phyloP scores from a whole-genome alignment of 768 basidiomycete species.

The Russula dissimulans region DNA sequence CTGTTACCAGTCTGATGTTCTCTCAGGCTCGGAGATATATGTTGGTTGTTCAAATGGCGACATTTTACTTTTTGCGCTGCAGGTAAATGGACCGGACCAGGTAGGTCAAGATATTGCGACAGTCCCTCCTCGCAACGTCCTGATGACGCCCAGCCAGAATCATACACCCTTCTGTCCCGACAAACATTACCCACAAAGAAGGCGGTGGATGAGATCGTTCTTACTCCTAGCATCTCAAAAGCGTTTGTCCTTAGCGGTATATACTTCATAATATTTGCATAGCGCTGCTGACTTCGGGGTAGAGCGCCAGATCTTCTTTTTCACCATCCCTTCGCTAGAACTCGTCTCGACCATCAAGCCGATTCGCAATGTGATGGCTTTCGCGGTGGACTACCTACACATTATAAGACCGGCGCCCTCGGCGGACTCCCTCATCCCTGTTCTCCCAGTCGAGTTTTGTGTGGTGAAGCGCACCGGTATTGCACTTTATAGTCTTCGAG shows the following conservation, averaged over 20 bases:
- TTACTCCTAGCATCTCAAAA: constrained; percentile 67
- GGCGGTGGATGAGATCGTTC: constrained; percentile 69
- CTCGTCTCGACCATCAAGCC: constrained; percentile 62
- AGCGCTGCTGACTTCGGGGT: not conserved
- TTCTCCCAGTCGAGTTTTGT: constrained; percentile 59
- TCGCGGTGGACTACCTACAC: constrained; percentile 77
- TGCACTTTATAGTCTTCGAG: constrained; percentile 54
- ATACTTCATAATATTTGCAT: constrained; percentile 20
- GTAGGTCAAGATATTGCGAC: not conserved
- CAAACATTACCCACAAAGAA: constrained; percentile 55
- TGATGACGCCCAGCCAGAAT: constrained; percentile 18
- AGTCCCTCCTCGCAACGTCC: not conserved
- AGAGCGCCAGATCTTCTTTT: constrained; percentile 68
- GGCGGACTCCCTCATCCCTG: constrained; percentile 28
- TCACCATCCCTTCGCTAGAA: constrained; percentile 73
- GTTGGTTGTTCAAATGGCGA: constrained; percentile 81
- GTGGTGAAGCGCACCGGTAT: constrained; percentile 61
- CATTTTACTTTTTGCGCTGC: constrained; percentile 68
- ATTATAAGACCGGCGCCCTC: constrained; percentile 41
- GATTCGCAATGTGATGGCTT: constrained; percentile 67
- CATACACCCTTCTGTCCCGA: constrained; percentile 29
- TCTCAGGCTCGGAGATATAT: constrained; percentile 72
- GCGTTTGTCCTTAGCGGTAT: constrained; percentile 70
- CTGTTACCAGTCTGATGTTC: not conserved
- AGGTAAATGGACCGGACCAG: constrained; percentile 46